Conservation (phyloP, 805 yeast genomes). For the Monosporozyma unispora region DNA sequence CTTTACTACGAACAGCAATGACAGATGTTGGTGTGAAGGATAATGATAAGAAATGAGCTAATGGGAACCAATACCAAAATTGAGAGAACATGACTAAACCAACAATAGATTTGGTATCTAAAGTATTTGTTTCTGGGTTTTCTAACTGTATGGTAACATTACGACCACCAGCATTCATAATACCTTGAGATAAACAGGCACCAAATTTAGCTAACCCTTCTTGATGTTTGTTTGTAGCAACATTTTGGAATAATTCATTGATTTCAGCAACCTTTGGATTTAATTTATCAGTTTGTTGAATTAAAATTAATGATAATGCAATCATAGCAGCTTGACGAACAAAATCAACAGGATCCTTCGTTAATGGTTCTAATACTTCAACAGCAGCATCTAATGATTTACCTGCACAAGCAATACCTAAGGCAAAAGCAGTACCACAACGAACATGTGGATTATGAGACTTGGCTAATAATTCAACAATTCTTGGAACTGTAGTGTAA, state of each 20-base stretch:
- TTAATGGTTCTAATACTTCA: slow-evolving; percentile 84
- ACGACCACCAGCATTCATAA: slow-evolving; percentile 97
- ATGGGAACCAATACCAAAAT: slow-evolving; percentile 98
- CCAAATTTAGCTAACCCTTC: slow-evolving; percentile 97
- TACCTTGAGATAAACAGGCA: slow-evolving; percentile 94
- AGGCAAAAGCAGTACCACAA: slow-evolving; percentile 95
- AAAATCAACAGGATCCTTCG: slow-evolving; percentile 90
- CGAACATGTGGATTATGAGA: slow-evolving; percentile 97
- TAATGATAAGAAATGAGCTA: slow-evolving; percentile 83
- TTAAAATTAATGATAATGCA: slow-evolving; percentile 82
- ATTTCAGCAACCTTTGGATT: slow-evolving; percentile 72
- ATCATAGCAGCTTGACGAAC: slow-evolving; percentile 97
- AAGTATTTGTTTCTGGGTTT: slow-evolving; percentile 78
- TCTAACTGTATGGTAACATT: slow-evolving; percentile 91
- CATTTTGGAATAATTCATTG: slow-evolving; percentile 63
- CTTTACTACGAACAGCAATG: slow-evolving; percentile 69
- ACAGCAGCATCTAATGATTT: slow-evolving; percentile 81
- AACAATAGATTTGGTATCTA: slow-evolving; percentile 84
- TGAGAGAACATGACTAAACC: slow-evolving; percentile 86
- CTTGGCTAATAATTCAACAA: slow-evolving; percentile 85
- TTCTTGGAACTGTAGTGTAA: slow-evolving; percentile 87
- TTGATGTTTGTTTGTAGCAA: slow-evolving; percentile 82
- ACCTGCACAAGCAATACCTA: slow-evolving; percentile 96
- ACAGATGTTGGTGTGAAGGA: slow-evolving; percentile 90
- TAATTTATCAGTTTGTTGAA: slow-evolving; percentile 77